Evolutionary conservation across 306 rosid species (phyloP), one percentile per base, ranked within the genome.

Genomic region (Morella rubra): DNA sequence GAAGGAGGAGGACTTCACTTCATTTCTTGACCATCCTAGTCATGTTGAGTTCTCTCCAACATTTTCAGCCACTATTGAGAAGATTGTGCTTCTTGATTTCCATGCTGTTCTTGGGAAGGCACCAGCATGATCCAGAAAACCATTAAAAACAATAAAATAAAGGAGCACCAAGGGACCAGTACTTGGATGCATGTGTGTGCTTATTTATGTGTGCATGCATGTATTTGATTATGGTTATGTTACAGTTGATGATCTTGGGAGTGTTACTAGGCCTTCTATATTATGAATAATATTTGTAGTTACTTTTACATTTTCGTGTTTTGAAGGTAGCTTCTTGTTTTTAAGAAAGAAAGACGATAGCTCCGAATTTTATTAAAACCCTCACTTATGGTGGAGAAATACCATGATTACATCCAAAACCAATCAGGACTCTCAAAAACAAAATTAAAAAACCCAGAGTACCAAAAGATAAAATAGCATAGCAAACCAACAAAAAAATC

Each of bases 21-120:
- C 84, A 70, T 95, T 92, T 85, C 87, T 80, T 40, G 68, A 85
- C 62, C 97, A 95, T 78, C 96, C 96, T 11, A 88, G 82, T 54
- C 98, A 92, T 84, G 76, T 87, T 4, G 95, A 88, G 54, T 95
- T 92, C 81, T 95, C 97, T 0, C 80, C 91, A 41, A 82, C 81
- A 6, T 95, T 95, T 80, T 92, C 96, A 50, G 77, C 87, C 16
- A 96, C 92, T 13, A 88, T 95, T 72, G 98, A 95, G 64, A 92
- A 95, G 72, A 84, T 95, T 75, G 92, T 95, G 81, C 80, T 95
- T 51, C 89, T 95, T 66, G 98, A 95, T 87, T 95, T 92, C 82
- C 89, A 93, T 7, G 44, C 96, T 20, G 80, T 80, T 45, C 89
- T 84, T 64, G 90, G 83, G 82, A 95, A 95, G 86, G 24, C 85